phyloP scores from a whole-genome alignment of 768 basidiomycete species.

The Lanmaoa pseudosensibilis region DNA sequence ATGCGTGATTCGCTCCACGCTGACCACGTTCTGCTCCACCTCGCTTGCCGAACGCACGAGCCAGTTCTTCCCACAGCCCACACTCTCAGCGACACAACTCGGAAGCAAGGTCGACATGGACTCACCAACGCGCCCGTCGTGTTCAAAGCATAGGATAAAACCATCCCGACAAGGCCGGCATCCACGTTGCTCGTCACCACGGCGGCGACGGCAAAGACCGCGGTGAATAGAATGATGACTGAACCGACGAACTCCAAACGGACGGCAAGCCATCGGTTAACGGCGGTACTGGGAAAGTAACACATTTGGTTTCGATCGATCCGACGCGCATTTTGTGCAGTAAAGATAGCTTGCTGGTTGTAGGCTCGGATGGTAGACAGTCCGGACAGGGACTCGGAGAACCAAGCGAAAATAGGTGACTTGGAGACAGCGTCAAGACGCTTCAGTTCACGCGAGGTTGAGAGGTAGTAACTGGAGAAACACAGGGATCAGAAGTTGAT shows the following conservation, averaged over 20 bases:
- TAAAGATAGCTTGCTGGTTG: conserved; percentile 66
- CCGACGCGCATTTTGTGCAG: conserved; percentile 64
- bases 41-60: conserved; percentile 81
- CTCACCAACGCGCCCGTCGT: conserved; percentile 79
- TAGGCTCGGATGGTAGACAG: conserved; percentile 84
- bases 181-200: conserved; percentile 78
- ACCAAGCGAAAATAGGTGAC: conserved; percentile 90
- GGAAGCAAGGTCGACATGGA: not conserved
- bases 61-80: conserved; percentile 57
- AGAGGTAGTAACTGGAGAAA: conserved; percentile 71
- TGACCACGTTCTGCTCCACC: conserved; percentile 89
- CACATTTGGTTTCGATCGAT: conserved; percentile 87
- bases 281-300: conserved; percentile 66
- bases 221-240: conserved; percentile 73
- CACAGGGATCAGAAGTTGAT: not conserved
- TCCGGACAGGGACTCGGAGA: conserved; percentile 74
- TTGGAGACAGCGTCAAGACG: conserved; percentile 86
- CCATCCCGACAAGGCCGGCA: conserved; percentile 84
- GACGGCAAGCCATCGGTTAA: conserved; percentile 83
- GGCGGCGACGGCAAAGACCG: conserved; percentile 62
- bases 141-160: conserved; percentile 81
- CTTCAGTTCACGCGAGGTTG: conserved; percentile 85
- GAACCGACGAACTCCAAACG: conserved; percentile 84
- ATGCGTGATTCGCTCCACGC: conserved; percentile 83
- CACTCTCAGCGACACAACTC: not conserved